A percentile compares a stretch with the other conserved stretches of the same genome.
phyloP scores from a whole-genome alignment of 2,329 filamentous ascomycete species.

The Ampelomyces quisqualis region DNA sequence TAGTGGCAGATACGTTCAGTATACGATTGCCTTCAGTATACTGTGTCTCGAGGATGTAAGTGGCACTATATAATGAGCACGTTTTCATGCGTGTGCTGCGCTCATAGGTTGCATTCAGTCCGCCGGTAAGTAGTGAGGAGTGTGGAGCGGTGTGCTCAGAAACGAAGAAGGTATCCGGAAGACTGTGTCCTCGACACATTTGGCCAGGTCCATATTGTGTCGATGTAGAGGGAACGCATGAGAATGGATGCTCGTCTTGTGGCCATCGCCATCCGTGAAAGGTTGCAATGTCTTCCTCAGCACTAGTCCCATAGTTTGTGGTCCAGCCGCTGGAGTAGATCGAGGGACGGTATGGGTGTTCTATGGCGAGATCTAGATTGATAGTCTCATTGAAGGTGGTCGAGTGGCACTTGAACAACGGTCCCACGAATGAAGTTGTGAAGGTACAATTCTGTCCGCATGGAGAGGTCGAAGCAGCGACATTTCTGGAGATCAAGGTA shows the following conservation, averaged over 20 bases:
- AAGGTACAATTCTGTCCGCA: constrained; percentile 8
- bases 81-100: not conserved
- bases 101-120: not conserved
- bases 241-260: not conserved
- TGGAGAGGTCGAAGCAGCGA: not conserved
- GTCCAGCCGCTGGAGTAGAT: constrained; percentile 1
- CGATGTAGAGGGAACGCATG: too few relatives aligned
- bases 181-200: too few relatives aligned
- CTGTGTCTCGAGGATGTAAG: not conserved
- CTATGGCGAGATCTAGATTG: not conserved
- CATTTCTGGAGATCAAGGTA: constrained; percentile 1
- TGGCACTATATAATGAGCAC: not conserved
- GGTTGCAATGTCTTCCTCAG: not conserved
- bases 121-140: not conserved
- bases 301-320: not conserved
- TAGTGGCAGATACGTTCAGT: not conserved
- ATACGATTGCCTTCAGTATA: not conserved
- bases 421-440: not conserved
- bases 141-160: not conserved
- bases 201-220: not conserved
- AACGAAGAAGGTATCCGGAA: not conserved
- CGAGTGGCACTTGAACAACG: constrained; percentile 2
- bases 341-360: not conserved
- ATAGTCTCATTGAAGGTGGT: not conserved
- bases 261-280: not conserved